A percentile compares a stretch with the other conserved stretches of the same genome.
These are phyloP conservation scores for Lyophyllum atratum DNA, from an alignment of 768 basidiomycete genomes.

Conservation along the genomic window DNA sequence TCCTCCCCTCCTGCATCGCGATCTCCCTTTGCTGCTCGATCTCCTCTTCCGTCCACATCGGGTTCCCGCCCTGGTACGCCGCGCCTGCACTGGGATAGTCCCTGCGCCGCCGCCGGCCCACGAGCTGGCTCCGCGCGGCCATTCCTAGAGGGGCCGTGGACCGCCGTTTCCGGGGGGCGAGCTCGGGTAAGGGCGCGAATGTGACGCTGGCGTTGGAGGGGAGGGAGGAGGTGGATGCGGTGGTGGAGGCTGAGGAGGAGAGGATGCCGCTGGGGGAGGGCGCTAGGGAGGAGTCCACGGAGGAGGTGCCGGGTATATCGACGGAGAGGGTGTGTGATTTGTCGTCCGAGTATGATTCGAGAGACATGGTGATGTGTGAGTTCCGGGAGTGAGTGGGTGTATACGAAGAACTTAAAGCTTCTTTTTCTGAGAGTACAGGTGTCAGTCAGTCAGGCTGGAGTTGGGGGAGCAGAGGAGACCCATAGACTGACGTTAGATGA, in stretches of 20 bases:
- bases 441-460: background rate
- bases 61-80: conserved; percentile 11
- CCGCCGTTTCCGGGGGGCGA: conserved; percentile 49
- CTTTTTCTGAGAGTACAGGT: background rate
- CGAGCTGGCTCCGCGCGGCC: conserved; percentile 47
- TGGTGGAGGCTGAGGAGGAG: conserved; percentile 49
- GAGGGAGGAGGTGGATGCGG: conserved; percentile 34
- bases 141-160: conserved; percentile 55
- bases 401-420: conserved; percentile 1
- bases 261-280: conserved; percentile 39
- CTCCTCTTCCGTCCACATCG: conserved; percentile 42
- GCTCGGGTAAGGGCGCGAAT: conserved; percentile 62
- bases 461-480: background rate
- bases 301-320: conserved; percentile 11
- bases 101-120: conserved; percentile 28
- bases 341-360: conserved; percentile 13
- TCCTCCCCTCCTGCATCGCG: conserved; percentile 20
- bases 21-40: conserved; percentile 32
- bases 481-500: background rate
- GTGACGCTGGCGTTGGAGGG: conserved; percentile 39
- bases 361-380: conserved; percentile 9
- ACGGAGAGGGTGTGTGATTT: conserved; percentile 7
- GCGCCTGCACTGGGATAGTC: background rate
- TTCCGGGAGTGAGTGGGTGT: background rate
- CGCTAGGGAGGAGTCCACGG: conserved; percentile 12